phyloP scores from a whole-genome alignment of 1,284 basidiomycete species.

The Trametes hirsuta region DNA sequence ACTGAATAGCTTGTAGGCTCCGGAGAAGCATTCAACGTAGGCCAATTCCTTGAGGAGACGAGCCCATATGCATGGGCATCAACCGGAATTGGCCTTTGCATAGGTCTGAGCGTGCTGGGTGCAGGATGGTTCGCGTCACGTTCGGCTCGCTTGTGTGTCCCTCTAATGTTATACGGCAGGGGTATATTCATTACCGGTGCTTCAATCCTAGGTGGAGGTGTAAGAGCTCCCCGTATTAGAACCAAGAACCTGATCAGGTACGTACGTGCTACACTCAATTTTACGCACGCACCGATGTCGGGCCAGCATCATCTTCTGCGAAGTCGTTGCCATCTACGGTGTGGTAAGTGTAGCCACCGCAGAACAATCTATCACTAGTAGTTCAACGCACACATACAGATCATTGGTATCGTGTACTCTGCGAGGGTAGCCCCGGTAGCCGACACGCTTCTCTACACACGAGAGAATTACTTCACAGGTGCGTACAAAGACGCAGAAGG shows the following conservation, averaged over 20 bases:
- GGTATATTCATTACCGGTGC: conserved; percentile 97
- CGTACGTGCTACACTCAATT: conserved; percentile 20
- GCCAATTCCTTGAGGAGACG: conserved; percentile 90
- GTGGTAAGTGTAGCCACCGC: conserved; percentile 60
- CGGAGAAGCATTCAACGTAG: conserved; percentile 90
- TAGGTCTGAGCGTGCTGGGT: conserved; percentile 92
- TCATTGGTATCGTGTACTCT: conserved; percentile 94
- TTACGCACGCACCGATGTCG: not conserved
- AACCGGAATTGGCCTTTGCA: conserved; percentile 90
- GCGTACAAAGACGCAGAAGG: conserved; percentile 18
- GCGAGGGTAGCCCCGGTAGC: conserved; percentile 70
- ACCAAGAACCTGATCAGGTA: conserved; percentile 99
- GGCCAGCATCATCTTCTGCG: conserved; percentile 95
- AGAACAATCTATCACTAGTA: not conserved
- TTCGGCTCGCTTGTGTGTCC: not conserved
- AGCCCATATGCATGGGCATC: conserved; percentile 95
- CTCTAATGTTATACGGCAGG: conserved; percentile 52
- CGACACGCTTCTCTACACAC: conserved; percentile 72
- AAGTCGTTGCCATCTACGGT: conserved; percentile 97
- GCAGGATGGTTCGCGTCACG: conserved; percentile 84
- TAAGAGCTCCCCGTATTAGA: conserved; percentile 90
- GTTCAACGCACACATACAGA: conserved; percentile 46
- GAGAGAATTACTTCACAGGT: conserved; percentile 91
- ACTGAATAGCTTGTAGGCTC: conserved; percentile 56
- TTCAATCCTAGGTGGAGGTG: conserved; percentile 95